Conservation (phyloP, 2,329 filamentous ascomycete species). For the Fusarium zealandicum region DNA sequence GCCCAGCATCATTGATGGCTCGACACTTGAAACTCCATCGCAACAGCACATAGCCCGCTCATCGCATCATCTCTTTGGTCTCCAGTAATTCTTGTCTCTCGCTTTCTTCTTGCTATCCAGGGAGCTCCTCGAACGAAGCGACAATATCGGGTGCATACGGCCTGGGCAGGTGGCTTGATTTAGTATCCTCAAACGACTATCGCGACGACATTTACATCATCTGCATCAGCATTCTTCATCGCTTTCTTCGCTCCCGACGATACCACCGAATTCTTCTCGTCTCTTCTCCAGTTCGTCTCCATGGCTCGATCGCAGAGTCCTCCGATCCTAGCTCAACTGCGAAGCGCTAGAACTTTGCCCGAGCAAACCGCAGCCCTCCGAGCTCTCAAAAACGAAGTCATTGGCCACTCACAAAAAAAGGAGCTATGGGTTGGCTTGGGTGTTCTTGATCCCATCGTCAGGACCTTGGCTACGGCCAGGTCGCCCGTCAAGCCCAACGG, state of each 20-base stretch:
- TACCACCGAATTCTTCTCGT: neutral
- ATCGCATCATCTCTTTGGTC: conserved; percentile 1
- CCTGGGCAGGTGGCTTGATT: conserved; percentile 25
- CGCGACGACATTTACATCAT: conserved; percentile 15
- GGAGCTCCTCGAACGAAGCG: neutral
- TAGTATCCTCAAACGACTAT: conserved; percentile 21
- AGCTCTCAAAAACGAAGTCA: conserved; percentile 84
- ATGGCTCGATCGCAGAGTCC: conserved; percentile 64
- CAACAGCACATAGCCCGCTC: conserved; percentile 10
- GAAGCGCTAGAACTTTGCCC: conserved; percentile 57
- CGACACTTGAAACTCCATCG: conserved; percentile 15
- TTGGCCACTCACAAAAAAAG: conserved; percentile 89
- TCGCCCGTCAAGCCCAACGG: conserved; percentile 47
- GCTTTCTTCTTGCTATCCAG: conserved; percentile 11
- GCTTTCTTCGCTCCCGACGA: neutral
- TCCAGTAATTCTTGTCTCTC: conserved; percentile 9
- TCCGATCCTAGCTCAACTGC: conserved; percentile 64
- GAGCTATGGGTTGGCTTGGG: conserved; percentile 77
- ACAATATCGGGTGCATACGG: conserved; percentile 12
- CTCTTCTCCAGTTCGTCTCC: conserved; percentile 26
- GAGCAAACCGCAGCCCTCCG: conserved; percentile 70
- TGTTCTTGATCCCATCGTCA: conserved; percentile 65
- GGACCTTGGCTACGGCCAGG: conserved; percentile 51
- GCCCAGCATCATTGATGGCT: conserved; percentile 29
- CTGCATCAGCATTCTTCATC: conserved; percentile 5